Percentiles rank a stretch among this genome's conserved stretches.
Conservation (phyloP, 1,139 yeast genomes). For the Meyerozyma carpophila region DNA sequence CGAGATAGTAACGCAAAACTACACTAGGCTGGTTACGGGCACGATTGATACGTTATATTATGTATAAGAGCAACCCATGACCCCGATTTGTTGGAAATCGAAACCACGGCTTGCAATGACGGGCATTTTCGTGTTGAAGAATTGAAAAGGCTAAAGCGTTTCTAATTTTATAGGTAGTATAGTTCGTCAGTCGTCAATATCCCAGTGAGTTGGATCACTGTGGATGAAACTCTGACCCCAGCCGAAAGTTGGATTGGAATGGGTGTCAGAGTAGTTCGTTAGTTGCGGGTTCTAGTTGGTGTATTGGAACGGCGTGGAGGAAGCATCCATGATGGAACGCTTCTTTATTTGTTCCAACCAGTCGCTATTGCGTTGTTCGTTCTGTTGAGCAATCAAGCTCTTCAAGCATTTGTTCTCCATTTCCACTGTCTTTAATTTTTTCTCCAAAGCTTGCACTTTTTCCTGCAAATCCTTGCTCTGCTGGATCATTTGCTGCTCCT, state of each 20-base stretch:
- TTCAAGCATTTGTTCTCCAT: slow-evolving; percentile 75
- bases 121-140: slow-evolving; percentile 9
- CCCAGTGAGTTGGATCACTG: slow-evolving; percentile 1
- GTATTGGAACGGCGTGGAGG: slow-evolving; percentile 16
- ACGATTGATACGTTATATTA: background rate
- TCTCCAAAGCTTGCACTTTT: slow-evolving; percentile 33
- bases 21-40: too few species aligned
- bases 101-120: background rate
- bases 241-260: slow-evolving; percentile 1
- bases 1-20: too few species aligned
- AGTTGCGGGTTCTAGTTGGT: slow-evolving; percentile 15
- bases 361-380: slow-evolving; percentile 36
- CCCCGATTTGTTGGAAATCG: slow-evolving; percentile 5
- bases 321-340: slow-evolving; percentile 21
- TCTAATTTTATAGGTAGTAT: background rate
- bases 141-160: slow-evolving; percentile 9
- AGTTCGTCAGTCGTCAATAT: slow-evolving; percentile 1
- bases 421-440: slow-evolving; percentile 48
- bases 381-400: slow-evolving; percentile 43
- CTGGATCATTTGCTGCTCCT: slow-evolving; percentile 55
- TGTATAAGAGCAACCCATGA: background rate
- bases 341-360: slow-evolving; percentile 38
- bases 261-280: background rate
- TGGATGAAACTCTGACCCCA: background rate
- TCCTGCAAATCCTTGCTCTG: slow-evolving; percentile 40